Percentiles rank a stretch among this genome's conserved stretches.
phyloP scores from a whole-genome alignment of 306 rosid genomes.

The Rosa lucieae region DNA sequence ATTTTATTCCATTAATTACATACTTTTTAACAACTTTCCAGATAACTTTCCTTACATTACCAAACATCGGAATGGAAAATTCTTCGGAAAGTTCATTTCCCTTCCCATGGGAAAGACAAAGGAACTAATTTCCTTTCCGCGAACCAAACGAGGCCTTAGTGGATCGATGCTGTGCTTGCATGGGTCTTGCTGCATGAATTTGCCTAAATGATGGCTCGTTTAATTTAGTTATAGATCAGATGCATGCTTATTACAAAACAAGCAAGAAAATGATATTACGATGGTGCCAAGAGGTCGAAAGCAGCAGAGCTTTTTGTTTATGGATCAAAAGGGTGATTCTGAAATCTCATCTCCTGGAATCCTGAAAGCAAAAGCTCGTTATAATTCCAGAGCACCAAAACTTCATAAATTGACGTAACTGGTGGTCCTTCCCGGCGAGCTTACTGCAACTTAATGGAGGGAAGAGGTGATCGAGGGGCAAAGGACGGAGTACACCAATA shows the following conservation, averaged over 20 bases:
- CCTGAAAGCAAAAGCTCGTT: slow-evolving; percentile 23
- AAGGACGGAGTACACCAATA: not conserved
- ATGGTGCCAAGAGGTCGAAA: not conserved
- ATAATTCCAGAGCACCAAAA: slow-evolving; percentile 18
- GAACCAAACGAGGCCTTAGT: too few species aligned
- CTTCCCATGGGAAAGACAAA: too few species aligned
- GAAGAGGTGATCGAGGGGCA: not conserved
- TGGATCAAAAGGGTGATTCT: slow-evolving; percentile 30
- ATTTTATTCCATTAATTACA: too few species aligned
- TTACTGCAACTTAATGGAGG: not conserved
- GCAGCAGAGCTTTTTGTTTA: not conserved
- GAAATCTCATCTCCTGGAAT: slow-evolving; percentile 22
- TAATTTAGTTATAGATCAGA: not conserved
- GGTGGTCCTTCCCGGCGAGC: not conserved
- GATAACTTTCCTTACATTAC: too few species aligned
- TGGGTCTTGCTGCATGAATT: not conserved
- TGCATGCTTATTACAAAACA: not conserved
- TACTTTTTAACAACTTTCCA: too few species aligned
- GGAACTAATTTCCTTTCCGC: too few species aligned
- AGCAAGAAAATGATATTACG: not conserved
- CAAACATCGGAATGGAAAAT: too few species aligned
- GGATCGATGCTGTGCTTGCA: not conserved
- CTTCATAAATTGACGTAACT: not conserved
- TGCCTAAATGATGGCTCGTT: not conserved
- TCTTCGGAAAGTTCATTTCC: too few species aligned